phyloP scores from a whole-genome alignment of 345 rosid genomes.

The Pseudoturritis turrita region DNA sequence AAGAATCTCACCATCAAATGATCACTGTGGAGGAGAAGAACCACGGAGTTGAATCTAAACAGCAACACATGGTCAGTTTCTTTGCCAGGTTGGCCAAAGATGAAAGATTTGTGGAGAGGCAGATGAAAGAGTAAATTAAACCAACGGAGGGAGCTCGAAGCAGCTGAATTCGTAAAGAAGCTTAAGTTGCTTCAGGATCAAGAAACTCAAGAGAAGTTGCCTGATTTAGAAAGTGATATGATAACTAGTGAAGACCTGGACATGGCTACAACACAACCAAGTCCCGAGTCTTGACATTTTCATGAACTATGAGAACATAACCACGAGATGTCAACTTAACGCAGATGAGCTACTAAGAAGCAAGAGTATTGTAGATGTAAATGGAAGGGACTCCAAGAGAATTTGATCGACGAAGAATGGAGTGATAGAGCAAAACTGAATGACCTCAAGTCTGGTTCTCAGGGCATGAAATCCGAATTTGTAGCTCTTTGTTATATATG shows the following conservation, averaged over 20 bases:
- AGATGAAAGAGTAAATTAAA: constrained; percentile 24
- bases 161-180: constrained; percentile 2
- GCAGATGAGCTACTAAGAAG: neutral
- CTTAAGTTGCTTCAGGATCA: constrained; percentile 6
- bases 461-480: neutral
- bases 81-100: constrained; percentile 52
- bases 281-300: neutral
- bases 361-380: too few relatives aligned
- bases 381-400: too few relatives aligned
- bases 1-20: constrained; percentile 43
- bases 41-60: constrained; percentile 44
- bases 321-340: neutral
- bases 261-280: neutral
- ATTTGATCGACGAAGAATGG: neutral
- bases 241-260: neutral
- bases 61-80: constrained; percentile 56
- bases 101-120: constrained; percentile 39
- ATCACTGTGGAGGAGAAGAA: constrained; percentile 47
- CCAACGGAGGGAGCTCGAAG: constrained; percentile 8
- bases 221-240: neutral
- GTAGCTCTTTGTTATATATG: neutral
- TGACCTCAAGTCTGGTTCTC: too few relatives aligned
- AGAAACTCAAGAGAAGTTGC: neutral
- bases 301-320: neutral
- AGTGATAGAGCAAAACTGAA: neutral